Conservation (phyloP, 176 grass and related monocot genomes). For the Avena insularis region DNA sequence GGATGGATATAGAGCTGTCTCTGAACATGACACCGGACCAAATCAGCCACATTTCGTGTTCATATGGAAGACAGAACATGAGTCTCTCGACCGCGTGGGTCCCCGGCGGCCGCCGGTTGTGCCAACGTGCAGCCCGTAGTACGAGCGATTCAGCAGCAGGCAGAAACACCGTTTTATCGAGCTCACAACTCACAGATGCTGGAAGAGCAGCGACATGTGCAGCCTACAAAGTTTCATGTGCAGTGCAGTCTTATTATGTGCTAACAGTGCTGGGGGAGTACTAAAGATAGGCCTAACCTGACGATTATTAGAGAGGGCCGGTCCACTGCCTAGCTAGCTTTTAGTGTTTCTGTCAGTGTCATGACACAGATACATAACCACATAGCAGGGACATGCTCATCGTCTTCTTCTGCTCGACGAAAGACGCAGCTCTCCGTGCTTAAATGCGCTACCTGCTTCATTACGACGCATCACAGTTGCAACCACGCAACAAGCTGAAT, state of each 20-base stretch:
- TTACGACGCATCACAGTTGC: background rate
- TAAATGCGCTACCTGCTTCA: background rate
- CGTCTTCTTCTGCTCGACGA: background rate
- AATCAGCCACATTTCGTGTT: background rate
- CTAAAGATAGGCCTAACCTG: too few relatives aligned
- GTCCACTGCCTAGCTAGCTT: background rate
- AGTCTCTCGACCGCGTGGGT: too few relatives aligned
- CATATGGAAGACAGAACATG: background rate
- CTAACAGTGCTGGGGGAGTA: background rate
- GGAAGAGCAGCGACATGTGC: background rate
- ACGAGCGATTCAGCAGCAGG: background rate
- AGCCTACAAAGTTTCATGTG: background rate
- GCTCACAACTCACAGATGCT: background rate
- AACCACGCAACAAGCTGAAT: background rate
- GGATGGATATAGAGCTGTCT: background rate
- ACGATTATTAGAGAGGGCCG: background rate
- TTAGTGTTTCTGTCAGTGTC: background rate
- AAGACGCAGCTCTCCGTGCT: background rate
- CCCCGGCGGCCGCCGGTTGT: background rate
- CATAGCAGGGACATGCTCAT: background rate
- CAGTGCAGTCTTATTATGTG: background rate
- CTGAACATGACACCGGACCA: slow-evolving; percentile 1
- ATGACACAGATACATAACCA: slow-evolving; percentile 26
- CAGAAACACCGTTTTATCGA: background rate
- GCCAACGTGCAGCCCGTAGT: background rate